Evolutionary conservation across 208 protist genomes (phyloP).

Genomic region (Wallacemonas sp.): DNA sequence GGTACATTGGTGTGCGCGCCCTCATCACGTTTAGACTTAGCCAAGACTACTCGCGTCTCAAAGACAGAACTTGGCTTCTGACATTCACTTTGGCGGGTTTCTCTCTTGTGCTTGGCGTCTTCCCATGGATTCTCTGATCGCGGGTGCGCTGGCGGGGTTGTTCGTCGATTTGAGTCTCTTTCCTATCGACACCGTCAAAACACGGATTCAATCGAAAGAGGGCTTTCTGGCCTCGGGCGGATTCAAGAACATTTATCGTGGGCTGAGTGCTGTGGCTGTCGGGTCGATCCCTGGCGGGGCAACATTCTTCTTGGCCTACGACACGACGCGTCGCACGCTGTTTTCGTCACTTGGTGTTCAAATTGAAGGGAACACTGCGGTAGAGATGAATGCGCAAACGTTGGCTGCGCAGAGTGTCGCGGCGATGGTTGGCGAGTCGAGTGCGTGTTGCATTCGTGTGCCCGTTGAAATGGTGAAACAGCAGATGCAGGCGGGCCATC

Average conservation of each 20-base stretch:
- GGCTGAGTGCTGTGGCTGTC: constrained; percentile 79
- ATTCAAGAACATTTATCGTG: constrained; percentile 84
- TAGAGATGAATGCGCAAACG: not conserved
- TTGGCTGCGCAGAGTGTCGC: constrained; percentile 53
- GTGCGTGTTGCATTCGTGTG: constrained; percentile 85
- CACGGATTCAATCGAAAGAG: constrained; percentile 79
- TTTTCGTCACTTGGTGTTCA: constrained; percentile 10
- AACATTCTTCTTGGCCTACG: constrained; percentile 89
- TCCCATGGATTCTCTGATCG: constrained; percentile 73
- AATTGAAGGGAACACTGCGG: not conserved
- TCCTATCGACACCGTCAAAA: constrained; percentile 94
- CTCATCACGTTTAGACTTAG: too few species aligned
- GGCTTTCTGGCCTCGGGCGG: constrained; percentile 84
- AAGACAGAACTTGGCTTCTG: too few species aligned
- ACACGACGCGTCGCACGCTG: constrained; percentile 38
- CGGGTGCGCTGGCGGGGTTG: constrained; percentile 84
- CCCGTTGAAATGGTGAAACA: constrained; percentile 93
- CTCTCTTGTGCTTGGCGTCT: too few species aligned
- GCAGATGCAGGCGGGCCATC: constrained; percentile 81
- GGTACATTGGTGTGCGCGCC: too few species aligned
- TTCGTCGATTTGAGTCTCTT: constrained; percentile 90
- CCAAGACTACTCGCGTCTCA: too few species aligned
- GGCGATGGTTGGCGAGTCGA: constrained; percentile 77
- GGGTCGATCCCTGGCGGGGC: constrained; percentile 90
- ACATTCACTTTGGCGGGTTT: too few species aligned